These are phyloP conservation scores for Hordeum pubiflorum DNA, from an alignment of 202 grass and related monocot genomes.

Conservation along the genomic window DNA sequence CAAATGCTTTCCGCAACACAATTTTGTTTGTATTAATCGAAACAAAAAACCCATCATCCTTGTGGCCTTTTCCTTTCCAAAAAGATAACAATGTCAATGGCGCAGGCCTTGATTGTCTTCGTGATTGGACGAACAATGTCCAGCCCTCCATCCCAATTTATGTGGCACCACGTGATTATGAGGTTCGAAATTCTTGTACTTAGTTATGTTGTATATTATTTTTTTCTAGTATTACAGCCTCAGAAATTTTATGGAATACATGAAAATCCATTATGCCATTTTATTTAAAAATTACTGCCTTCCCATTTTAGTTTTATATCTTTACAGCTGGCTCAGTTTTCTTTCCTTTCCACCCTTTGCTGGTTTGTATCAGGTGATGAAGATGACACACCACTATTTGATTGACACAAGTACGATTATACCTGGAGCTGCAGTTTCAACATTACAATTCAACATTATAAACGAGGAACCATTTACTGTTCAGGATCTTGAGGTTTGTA, in stretches of 20 bases:
- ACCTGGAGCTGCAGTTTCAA: conserved; percentile 84
- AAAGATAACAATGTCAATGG: not conserved
- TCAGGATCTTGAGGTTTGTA: conserved; percentile 77
- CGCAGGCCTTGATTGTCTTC: conserved; percentile 85
- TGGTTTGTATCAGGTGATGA: conserved; percentile 75
- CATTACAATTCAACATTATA: conserved; percentile 87
- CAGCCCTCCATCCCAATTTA: conserved; percentile 84
- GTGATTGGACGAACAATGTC: conserved; percentile 96
- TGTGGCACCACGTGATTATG: conserved; percentile 65
- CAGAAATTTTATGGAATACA: not conserved
- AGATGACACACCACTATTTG: conserved; percentile 98
- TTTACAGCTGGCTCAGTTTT: conserved; percentile 2
- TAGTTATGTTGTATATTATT: not conserved
- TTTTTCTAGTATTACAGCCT: not conserved
- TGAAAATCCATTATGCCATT: conserved; percentile 3
- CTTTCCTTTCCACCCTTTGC: not conserved
- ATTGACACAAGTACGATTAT: conserved; percentile 85
- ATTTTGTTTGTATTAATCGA: not conserved
- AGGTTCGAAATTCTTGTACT: conserved; percentile 34
- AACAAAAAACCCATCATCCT: not conserved
- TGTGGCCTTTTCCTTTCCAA: conserved; percentile 12
- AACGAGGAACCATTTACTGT: conserved; percentile 75
- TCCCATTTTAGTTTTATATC: not conserved
- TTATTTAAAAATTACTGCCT: not conserved
- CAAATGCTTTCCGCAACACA: not conserved